Evolutionary conservation across 2,329 filamentous ascomycete genomes (phyloP).

Genomic region (Pestalotiopsis sp.): DNA sequence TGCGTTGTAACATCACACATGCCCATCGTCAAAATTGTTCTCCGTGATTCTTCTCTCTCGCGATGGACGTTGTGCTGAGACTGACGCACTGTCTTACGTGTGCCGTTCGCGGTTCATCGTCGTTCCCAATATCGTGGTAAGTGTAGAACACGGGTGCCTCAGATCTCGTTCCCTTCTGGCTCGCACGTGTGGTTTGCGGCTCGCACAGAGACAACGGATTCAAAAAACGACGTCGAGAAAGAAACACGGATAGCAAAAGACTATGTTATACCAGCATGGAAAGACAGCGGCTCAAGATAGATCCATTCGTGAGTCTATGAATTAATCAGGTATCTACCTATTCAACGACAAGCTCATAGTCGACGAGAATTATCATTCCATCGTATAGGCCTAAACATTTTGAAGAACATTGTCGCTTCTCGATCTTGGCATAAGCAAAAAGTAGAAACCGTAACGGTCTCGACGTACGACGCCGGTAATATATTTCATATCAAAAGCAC

Average conservation of each 20-base stretch:
- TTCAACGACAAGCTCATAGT: not conserved
- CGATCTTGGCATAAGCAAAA: not conserved
- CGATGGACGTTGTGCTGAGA: not conserved
- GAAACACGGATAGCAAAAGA: not conserved
- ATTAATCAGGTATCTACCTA: too few relatives aligned
- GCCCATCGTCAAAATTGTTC: not conserved
- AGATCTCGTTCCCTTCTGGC: not conserved
- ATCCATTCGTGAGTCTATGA: not conserved
- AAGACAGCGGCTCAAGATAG: not conserved
- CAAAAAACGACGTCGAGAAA: not conserved
- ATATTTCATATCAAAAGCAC: not conserved
- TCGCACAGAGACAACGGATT: not conserved
- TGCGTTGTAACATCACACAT: not conserved
- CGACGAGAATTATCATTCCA: not conserved
- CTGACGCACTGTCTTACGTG: conserved; percentile 1
- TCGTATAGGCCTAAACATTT: not conserved
- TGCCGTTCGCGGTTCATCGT: not conserved
- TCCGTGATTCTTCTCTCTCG: not conserved
- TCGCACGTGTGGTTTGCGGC: not conserved
- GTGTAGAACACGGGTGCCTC: not conserved
- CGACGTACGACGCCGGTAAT: not conserved
- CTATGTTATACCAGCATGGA: not conserved
- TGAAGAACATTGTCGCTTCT: not conserved
- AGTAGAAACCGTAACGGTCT: not conserved
- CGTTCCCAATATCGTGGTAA: not conserved